A percentile compares a stretch with the other conserved stretches of the same genome.
These are phyloP conservation scores for Penicillium paxilli DNA, from an alignment of 495 filamentous ascomycete genomes.

Conservation along the genomic window DNA sequence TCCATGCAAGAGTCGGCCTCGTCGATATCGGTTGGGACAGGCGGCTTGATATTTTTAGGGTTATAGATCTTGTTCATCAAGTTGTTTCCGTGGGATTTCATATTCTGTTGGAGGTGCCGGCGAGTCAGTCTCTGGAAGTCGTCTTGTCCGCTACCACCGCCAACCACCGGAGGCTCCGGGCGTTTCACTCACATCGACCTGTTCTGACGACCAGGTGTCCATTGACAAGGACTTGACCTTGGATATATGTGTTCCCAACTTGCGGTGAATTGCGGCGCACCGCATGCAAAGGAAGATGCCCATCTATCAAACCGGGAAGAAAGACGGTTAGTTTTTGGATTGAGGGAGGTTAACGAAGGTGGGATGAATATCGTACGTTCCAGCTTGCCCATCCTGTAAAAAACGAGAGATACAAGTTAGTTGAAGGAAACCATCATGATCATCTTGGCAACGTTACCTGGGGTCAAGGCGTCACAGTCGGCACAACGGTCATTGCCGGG, in stretches of 20 bases:
- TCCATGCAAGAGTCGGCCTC: conserved; percentile 92
- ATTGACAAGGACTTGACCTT: conserved; percentile 98
- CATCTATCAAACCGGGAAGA: conserved; percentile 56
- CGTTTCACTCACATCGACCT: conserved; percentile 75
- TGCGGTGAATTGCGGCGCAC: conserved; percentile 93
- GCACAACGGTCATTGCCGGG: conserved; percentile 94
- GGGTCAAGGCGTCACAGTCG: conserved; percentile 88
- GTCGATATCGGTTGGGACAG: conserved; percentile 84
- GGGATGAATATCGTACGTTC: conserved; percentile 65
- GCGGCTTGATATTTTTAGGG: conserved; percentile 74
- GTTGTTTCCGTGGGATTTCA: conserved; percentile 86
- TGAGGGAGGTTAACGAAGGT: not conserved
- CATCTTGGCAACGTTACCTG: conserved; percentile 61
- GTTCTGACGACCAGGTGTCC: conserved; percentile 93
- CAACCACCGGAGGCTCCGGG: not conserved
- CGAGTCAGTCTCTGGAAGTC: conserved; percentile 1
- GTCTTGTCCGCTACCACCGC: not conserved
- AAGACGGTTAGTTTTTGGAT: not conserved
- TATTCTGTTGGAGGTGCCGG: conserved; percentile 60
- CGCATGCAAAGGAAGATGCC: conserved; percentile 97
- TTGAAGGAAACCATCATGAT: not conserved
- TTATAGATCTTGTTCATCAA: conserved; percentile 87
- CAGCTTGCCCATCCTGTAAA: conserved; percentile 92
- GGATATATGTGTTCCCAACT: conserved; percentile 94
- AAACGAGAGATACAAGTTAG: not conserved